These are phyloP conservation scores for Lathyrus sativus DNA, from an alignment of 306 rosid species.

Conservation along the genomic window DNA sequence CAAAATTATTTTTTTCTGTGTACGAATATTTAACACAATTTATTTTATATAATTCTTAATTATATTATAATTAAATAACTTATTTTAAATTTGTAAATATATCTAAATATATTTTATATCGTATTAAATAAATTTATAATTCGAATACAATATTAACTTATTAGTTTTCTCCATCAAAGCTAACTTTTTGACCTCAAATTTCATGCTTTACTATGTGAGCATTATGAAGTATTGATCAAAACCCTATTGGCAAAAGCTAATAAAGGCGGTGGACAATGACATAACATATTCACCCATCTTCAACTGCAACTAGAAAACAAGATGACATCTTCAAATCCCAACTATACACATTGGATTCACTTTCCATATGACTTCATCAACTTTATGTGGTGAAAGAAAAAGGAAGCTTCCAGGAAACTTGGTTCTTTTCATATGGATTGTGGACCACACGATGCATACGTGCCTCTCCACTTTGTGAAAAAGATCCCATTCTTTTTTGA, in stretches of 20 bases:
- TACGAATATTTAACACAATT: no score
- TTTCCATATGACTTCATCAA: conserved; percentile 49
- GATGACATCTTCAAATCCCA: conserved; percentile 52
- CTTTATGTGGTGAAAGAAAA: conserved; percentile 5
- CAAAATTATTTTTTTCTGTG: no score
- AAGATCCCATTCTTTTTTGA: conserved; percentile 39
- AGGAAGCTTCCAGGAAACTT: conserved; percentile 43
- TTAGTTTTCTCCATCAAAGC: no score
- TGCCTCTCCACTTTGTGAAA: conserved; percentile 35
- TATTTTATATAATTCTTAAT: no score
- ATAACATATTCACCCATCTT: conserved; percentile 19
- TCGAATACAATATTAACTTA: no score
- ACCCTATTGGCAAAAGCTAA: background rate
- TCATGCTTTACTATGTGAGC: background rate
- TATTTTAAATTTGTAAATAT: no score
- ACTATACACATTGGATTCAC: conserved; percentile 43
- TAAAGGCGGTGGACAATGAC: conserved; percentile 41
- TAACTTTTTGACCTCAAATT: background rate
- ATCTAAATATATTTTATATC: no score
- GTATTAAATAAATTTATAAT: no score
- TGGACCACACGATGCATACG: conserved; percentile 35
- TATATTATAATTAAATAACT: no score
- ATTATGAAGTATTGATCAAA: conserved; percentile 18
- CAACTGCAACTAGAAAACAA: conserved; percentile 29
- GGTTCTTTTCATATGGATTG: conserved; percentile 38